phyloP scores from a whole-genome alignment of 164 flowering plant species.

The Magnolia sinica region DNA sequence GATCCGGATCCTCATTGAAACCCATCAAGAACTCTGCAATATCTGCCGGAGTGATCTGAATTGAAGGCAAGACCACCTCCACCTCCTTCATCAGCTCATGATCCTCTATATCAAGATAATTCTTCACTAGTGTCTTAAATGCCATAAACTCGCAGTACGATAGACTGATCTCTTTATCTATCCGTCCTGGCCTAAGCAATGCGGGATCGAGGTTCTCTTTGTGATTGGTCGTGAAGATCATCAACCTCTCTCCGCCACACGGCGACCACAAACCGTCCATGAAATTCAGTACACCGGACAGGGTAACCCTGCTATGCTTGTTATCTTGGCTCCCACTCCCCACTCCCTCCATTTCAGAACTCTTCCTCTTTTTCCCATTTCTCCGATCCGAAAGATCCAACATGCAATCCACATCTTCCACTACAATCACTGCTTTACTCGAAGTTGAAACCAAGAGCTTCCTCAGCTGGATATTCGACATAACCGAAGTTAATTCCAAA shows the following conservation, averaged over 20 bases:
- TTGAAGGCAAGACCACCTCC: slow-evolving; percentile 23
- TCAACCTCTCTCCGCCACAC: slow-evolving; percentile 56
- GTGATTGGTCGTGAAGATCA: slow-evolving; percentile 63
- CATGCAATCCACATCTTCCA: slow-evolving; percentile 15
- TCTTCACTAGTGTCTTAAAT: slow-evolving; percentile 50
- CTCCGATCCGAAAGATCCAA: slow-evolving; percentile 7
- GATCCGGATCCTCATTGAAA: no score
- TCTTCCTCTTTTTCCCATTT: no score
- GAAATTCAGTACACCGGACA: slow-evolving; percentile 69
- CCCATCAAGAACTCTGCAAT: slow-evolving; percentile 54
- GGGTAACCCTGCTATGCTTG: slow-evolving; percentile 41
- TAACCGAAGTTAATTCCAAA: slow-evolving; percentile 19
- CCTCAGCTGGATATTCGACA: slow-evolving; percentile 10
- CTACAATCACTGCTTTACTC: slow-evolving; percentile 9
- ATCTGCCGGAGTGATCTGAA: slow-evolving; percentile 55
- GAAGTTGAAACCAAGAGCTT: slow-evolving; percentile 13
- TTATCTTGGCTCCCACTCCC: slow-evolving; percentile 23
- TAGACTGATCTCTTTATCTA: slow-evolving; percentile 65
- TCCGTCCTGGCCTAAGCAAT: slow-evolving; percentile 47
- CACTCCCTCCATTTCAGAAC: not conserved
- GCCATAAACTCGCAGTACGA: slow-evolving; percentile 51
- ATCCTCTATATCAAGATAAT: slow-evolving; percentile 37
- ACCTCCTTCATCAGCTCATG: slow-evolving; percentile 38
- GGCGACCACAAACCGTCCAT: slow-evolving; percentile 74
- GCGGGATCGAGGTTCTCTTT: slow-evolving; percentile 57